Conservation (phyloP, 1,284 basidiomycete species). For the Rhodotorula glutinis region DNA sequence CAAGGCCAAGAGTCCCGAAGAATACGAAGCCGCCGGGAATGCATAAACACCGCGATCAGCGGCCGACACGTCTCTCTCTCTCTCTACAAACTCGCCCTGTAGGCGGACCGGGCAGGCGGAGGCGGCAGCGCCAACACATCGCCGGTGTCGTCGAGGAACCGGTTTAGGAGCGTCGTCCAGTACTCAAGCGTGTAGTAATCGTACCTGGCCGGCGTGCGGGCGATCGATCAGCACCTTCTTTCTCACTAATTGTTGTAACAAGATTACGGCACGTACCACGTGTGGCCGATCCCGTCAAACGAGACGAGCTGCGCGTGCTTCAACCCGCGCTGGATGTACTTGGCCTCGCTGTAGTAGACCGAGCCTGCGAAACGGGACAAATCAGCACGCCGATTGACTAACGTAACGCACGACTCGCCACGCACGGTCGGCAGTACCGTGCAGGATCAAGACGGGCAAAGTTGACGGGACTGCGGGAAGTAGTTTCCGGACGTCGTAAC, state of each 20-base stretch:
- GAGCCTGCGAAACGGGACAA: constrained; percentile 17
- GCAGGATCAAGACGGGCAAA: constrained; percentile 30
- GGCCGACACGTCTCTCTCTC: too few species aligned
- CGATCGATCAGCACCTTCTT: too few species aligned
- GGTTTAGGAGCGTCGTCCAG: constrained; percentile 27
- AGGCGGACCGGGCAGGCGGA: background rate
- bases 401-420: background rate
- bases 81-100: background rate
- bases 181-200: constrained; percentile 29
- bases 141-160: constrained; percentile 23
- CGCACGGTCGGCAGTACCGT: constrained; percentile 32
- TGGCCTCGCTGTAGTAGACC: constrained; percentile 34
- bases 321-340: constrained; percentile 30
- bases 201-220: constrained; percentile 25
- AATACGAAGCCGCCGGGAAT: constrained; percentile 20
- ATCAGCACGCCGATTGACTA: background rate
- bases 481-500: constrained; percentile 33
- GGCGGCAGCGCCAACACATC: constrained; percentile 8
- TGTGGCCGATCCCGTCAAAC: constrained; percentile 30
- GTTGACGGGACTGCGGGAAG: constrained; percentile 18
- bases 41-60: background rate
- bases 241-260: background rate
- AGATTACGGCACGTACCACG: background rate
- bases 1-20: constrained; percentile 40
- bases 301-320: constrained; percentile 29